phyloP scores from a whole-genome alignment of 1,284 basidiomycete species.

The Puccinia horiana region DNA sequence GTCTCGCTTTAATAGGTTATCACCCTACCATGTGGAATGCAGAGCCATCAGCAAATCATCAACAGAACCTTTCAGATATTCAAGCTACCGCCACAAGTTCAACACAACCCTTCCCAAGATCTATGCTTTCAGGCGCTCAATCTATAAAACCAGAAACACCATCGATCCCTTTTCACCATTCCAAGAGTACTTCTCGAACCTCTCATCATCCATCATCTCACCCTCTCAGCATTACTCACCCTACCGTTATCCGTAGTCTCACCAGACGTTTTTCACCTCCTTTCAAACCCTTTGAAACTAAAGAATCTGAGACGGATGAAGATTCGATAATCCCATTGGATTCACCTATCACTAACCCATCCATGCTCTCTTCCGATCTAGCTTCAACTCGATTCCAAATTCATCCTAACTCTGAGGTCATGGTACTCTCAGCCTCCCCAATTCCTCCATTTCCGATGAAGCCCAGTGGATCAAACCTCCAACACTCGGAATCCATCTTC shows the following conservation, averaged over 20 bases:
- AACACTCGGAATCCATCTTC: background rate
- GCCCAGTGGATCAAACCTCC: background rate
- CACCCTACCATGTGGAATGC: slow-evolving; percentile 18
- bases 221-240: background rate
- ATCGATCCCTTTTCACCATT: background rate
- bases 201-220: background rate
- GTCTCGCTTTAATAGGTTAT: background rate
- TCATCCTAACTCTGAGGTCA: background rate
- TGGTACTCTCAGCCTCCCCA: background rate
- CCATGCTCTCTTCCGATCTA: slow-evolving; percentile 7
- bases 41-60: slow-evolving; percentile 1
- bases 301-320: slow-evolving; percentile 20
- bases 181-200: background rate
- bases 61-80: background rate
- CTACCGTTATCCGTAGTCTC: slow-evolving; percentile 22
- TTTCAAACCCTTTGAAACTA: slow-evolving; percentile 32
- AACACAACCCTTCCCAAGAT: background rate
- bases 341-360: background rate
- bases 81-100: background rate
- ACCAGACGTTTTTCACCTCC: slow-evolving; percentile 29
- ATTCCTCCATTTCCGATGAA: background rate
- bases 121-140: slow-evolving; percentile 19
- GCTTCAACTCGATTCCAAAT: background rate
- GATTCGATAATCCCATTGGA: slow-evolving; percentile 8
- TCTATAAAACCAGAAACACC: slow-evolving; percentile 12